phyloP scores from a whole-genome alignment of 2,329 filamentous ascomycete genomes.

The Beauveria australis region DNA sequence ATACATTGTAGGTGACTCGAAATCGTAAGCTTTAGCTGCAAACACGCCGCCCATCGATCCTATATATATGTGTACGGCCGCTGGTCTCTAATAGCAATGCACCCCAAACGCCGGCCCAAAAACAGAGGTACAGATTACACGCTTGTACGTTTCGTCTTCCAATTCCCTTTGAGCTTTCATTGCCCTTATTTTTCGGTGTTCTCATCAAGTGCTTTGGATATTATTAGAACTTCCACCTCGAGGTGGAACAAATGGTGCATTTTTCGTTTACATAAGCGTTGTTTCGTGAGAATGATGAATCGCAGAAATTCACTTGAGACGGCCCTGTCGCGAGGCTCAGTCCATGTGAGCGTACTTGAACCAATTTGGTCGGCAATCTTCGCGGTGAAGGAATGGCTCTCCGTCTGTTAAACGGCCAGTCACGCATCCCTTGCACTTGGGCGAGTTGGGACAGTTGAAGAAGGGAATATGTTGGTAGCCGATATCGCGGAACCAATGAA shows the following conservation, averaged over 20 bases:
- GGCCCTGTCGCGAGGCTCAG: conserved; percentile 30
- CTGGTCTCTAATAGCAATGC: conserved; percentile 7
- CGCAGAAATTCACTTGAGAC: background rate
- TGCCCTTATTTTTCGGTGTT: background rate
- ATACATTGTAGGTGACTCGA: background rate
- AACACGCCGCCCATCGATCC: background rate
- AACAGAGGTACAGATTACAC: conserved; percentile 2
- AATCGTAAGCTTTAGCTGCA: background rate
- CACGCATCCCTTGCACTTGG: conserved; percentile 84
- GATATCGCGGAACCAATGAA: conserved; percentile 99
- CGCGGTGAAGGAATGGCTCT: conserved; percentile 72
- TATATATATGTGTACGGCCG: background rate
- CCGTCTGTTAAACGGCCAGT: conserved; percentile 84
- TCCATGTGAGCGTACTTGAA: conserved; percentile 89
- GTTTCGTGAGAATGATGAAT: background rate
- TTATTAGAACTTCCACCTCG: background rate
- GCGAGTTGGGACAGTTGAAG: conserved; percentile 96
- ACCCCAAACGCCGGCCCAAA: conserved; percentile 1
- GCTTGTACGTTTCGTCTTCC: background rate
- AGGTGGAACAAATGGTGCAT: background rate
- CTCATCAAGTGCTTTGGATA: background rate
- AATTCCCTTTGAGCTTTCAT: background rate
- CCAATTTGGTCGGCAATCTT: conserved; percentile 94
- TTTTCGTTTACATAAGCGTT: background rate
- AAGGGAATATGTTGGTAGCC: conserved; percentile 98